phyloP scores from a whole-genome alignment of 1,139 yeast species.

The Candida neerlandica region DNA sequence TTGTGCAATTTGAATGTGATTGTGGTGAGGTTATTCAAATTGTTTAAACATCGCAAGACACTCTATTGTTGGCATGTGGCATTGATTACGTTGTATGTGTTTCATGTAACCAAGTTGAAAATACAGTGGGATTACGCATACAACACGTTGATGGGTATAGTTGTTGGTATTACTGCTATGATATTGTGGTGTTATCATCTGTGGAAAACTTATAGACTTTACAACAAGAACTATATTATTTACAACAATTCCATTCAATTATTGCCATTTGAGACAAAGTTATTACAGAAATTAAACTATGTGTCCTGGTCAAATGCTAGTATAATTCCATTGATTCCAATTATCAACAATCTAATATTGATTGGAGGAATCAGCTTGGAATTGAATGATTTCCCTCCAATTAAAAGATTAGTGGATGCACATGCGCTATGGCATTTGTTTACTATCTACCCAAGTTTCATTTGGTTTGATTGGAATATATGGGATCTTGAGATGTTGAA shows the following conservation, averaged over 20 bases:
- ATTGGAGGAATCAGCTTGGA: conserved; percentile 41
- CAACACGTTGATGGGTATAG: conserved; percentile 37
- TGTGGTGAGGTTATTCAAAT: conserved; percentile 31
- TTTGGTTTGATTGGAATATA: conserved; percentile 54
- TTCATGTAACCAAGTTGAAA: conserved; percentile 34
- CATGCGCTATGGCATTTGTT: conserved; percentile 50
- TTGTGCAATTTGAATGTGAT: conserved; percentile 42
- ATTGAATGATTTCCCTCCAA: conserved; percentile 41
- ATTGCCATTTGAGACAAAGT: conserved; percentile 43
- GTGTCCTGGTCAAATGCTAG: conserved; percentile 28
- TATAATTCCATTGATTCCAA: conserved; percentile 40
- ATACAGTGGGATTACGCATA: conserved; percentile 44
- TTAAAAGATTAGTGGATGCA: conserved; percentile 38
- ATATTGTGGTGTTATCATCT: conserved; percentile 42
- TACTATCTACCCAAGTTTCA: conserved; percentile 44
- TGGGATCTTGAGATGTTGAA: conserved; percentile 48
- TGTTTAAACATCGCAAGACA: conserved; percentile 22
- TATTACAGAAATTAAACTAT: conserved; percentile 35
- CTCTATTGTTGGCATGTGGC: conserved; percentile 15
- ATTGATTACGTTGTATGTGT: conserved; percentile 22
- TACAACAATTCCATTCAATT: conserved; percentile 42
- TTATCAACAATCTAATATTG: conserved; percentile 37
- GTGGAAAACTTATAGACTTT: conserved; percentile 21
- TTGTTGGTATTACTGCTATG: conserved; percentile 36
- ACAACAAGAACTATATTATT: conserved; percentile 24